phyloP scores from a whole-genome alignment of 1,284 basidiomycete species.

The Apiotrichum siamense region DNA sequence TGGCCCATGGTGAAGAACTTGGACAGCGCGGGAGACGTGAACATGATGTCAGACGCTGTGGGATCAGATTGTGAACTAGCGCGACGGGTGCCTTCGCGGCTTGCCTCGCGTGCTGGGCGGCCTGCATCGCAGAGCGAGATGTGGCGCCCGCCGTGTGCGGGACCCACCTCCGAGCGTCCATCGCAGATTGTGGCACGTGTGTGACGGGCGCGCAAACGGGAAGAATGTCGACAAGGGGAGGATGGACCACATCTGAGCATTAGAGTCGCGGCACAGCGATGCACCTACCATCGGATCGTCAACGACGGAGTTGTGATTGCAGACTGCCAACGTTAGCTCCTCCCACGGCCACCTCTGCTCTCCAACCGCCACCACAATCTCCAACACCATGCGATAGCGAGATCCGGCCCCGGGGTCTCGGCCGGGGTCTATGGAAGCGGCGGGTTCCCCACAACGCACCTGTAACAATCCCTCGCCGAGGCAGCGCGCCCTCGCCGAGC shows the following conservation, averaged over 20 bases:
- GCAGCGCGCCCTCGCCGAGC: slow-evolving; percentile 14
- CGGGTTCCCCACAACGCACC: slow-evolving; percentile 53
- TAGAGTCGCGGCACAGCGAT: slow-evolving; percentile 25
- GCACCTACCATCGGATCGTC: slow-evolving; percentile 44
- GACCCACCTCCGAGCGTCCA: slow-evolving; percentile 44
- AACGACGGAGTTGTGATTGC: slow-evolving; percentile 79
- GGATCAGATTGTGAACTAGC: too few relatives aligned
- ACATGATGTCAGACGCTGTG: slow-evolving; percentile 92
- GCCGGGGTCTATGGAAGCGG: too few relatives aligned
- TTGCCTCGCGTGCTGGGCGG: too few relatives aligned
- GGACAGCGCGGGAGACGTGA: slow-evolving; percentile 79
- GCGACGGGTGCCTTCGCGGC: too few relatives aligned
- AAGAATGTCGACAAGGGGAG: slow-evolving; percentile 63
- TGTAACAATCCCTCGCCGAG: slow-evolving; percentile 67
- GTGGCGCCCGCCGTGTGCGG: not conserved
- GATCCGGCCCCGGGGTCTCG: too few relatives aligned
- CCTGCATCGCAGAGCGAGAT: too few relatives aligned
- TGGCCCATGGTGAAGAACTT: slow-evolving; percentile 85
- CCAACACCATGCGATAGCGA: too few relatives aligned
- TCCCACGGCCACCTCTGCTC: too few relatives aligned
- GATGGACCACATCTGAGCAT: slow-evolving; percentile 72
- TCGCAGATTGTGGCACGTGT: slow-evolving; percentile 36
- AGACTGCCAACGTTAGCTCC: too few relatives aligned
- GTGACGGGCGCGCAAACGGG: slow-evolving; percentile 33
- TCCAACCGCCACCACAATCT: too few relatives aligned